These are phyloP conservation scores for Rhodocollybia butyracea DNA, from an alignment of 768 basidiomycete species.

Conservation along the genomic window DNA sequence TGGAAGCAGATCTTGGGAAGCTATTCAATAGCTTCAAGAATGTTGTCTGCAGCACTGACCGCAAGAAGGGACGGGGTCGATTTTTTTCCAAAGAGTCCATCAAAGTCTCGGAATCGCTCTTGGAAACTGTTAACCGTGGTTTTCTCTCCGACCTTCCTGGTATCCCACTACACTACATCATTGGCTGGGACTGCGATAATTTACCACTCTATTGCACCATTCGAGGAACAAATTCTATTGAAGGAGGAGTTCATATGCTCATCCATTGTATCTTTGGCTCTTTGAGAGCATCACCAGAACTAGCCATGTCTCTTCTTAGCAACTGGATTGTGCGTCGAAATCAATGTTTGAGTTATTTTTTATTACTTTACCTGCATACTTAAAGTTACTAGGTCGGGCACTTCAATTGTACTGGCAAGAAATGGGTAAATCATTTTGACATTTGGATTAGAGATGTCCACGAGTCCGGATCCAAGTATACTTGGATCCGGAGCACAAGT, in stretches of 20 bases:
- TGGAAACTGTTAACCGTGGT: slow-evolving; percentile 6
- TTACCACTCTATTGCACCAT: slow-evolving; percentile 14
- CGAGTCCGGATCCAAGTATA: too few species aligned
- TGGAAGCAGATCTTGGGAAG: background rate
- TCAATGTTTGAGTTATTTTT: slow-evolving; percentile 1
- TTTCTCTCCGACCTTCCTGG: slow-evolving; percentile 17
- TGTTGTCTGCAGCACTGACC: background rate
- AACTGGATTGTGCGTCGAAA: slow-evolving; percentile 9
- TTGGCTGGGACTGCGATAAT: slow-evolving; percentile 14
- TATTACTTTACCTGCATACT: background rate
- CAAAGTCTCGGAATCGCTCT: background rate
- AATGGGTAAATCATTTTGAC: slow-evolving; percentile 11
- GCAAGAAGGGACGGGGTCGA: background rate
- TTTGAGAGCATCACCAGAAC: slow-evolving; percentile 12
- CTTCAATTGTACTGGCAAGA: slow-evolving; percentile 10
- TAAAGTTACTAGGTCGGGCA: slow-evolving; percentile 10
- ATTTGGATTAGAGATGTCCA: too few species aligned
- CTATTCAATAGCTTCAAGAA: background rate
- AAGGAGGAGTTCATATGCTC: slow-evolving; percentile 19
- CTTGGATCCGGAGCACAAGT: too few species aligned
- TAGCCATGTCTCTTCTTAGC: slow-evolving; percentile 5
- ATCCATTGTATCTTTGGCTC: slow-evolving; percentile 13
- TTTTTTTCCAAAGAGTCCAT: background rate
- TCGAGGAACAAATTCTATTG: slow-evolving; percentile 18
- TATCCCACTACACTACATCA: slow-evolving; percentile 10